A percentile compares a stretch with the other conserved stretches of the same genome.
These are phyloP conservation scores for Acmispon strigosus DNA, from an alignment of 306 rosid species.

Conservation along the genomic window DNA sequence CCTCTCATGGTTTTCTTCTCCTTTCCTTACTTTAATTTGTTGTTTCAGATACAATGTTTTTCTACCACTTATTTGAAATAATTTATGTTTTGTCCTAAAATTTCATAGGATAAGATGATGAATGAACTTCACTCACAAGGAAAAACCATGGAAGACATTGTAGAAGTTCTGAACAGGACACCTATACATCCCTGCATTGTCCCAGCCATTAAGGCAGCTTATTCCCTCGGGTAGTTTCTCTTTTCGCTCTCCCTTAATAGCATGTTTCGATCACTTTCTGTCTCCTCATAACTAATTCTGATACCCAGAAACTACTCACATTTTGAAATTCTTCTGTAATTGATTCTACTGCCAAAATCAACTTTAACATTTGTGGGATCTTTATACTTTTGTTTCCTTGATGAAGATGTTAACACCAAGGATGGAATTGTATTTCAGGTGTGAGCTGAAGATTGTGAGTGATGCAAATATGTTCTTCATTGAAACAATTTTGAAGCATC, in stretches of 20 bases:
- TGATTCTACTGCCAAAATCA: too few species aligned
- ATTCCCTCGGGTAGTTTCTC: constrained; percentile 44
- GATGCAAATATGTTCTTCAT: constrained; percentile 61
- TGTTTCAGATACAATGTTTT: neutral
- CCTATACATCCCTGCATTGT: constrained; percentile 46
- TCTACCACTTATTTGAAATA: neutral
- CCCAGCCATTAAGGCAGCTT: constrained; percentile 46
- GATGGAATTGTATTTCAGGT: constrained; percentile 29
- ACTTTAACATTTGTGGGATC: neutral
- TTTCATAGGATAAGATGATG: constrained; percentile 48
- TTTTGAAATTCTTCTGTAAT: too few species aligned
- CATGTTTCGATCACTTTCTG: too few species aligned
- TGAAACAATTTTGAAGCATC: constrained; percentile 52
- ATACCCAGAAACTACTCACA: too few species aligned
- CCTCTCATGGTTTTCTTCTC: constrained; percentile 47
- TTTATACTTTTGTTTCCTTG: neutral
- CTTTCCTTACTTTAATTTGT: neutral
- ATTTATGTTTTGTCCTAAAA: neutral
- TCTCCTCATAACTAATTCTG: too few species aligned
- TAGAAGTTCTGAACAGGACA: constrained; percentile 31
- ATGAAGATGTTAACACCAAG: neutral
- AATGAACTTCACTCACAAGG: constrained; percentile 46
- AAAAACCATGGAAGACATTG: constrained; percentile 43
- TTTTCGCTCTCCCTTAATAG: neutral
- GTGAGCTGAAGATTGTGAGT: constrained; percentile 60